Conservation (phyloP, 1,139 yeast genomes). For the Zygosaccharomyces pseudobailii region DNA sequence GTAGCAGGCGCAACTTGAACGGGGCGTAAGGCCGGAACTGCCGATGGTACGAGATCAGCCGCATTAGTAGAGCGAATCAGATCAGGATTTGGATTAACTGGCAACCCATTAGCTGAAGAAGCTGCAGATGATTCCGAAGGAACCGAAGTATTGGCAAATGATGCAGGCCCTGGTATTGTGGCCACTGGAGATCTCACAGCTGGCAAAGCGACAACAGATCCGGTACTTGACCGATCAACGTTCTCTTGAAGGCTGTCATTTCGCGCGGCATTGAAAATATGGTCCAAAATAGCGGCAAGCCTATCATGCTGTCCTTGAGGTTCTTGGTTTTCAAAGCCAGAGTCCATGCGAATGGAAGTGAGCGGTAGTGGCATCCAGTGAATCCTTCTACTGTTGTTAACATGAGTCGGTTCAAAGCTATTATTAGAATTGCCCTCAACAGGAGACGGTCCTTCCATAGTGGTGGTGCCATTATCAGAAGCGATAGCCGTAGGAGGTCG, state of each 20-base stretch:
- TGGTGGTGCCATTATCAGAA: background rate
- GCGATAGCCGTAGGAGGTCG: background rate
- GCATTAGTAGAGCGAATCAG: background rate
- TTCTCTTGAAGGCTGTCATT: background rate
- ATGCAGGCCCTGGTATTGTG: slow-evolving; percentile 2
- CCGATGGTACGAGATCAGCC: too few relatives aligned
- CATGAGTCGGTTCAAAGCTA: background rate
- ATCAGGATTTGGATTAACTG: background rate
- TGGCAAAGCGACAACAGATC: background rate
- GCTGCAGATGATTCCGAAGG: slow-evolving; percentile 1
- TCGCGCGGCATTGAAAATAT: slow-evolving; percentile 14
- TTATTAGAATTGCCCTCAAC: slow-evolving; percentile 1
- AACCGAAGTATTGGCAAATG: background rate
- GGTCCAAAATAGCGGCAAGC: slow-evolving; percentile 16
- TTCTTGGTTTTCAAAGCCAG: slow-evolving; percentile 1
- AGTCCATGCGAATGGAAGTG: slow-evolving; percentile 9
- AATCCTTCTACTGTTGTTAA: slow-evolving; percentile 10
- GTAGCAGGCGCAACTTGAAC: background rate
- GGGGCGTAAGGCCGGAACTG: too few relatives aligned
- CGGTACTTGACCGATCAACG: background rate
- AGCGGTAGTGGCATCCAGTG: slow-evolving; percentile 20
- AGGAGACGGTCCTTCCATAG: background rate
- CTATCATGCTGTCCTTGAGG: slow-evolving; percentile 13
- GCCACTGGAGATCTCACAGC: slow-evolving; percentile 1
- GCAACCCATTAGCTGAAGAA: background rate